These are phyloP conservation scores for Rhynchosporium agropyri DNA, from an alignment of 2,329 filamentous ascomycete species.

Conservation along the genomic window DNA sequence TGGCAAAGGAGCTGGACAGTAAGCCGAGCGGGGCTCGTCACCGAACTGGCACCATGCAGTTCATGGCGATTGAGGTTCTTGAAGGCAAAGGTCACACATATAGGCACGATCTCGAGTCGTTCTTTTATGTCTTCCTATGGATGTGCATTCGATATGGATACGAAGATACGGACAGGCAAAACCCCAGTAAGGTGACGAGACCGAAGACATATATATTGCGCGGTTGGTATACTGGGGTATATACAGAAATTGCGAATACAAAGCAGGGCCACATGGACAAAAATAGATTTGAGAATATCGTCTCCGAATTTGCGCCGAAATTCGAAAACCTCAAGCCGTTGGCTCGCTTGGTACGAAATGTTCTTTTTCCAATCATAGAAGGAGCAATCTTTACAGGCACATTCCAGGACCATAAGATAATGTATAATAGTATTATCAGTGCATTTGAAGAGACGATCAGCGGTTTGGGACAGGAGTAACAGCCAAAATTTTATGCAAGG, in stretches of 20 bases:
- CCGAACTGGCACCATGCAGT: slow-evolving; percentile 28
- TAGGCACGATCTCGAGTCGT: slow-evolving; percentile 42
- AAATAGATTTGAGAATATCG: slow-evolving; percentile 27
- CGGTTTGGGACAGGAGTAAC: slow-evolving; percentile 21
- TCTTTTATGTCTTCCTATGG: slow-evolving; percentile 43
- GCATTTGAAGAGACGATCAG: slow-evolving; percentile 25
- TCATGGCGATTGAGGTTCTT: slow-evolving; percentile 29
- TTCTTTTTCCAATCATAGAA: slow-evolving; percentile 39
- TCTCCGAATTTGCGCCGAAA: slow-evolving; percentile 26
- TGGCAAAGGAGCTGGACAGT: slow-evolving; percentile 29
- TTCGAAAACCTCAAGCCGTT: slow-evolving; percentile 24
- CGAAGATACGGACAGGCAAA: not conserved
- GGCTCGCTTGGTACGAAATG: slow-evolving; percentile 30
- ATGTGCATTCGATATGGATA: slow-evolving; percentile 34
- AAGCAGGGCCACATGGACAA: slow-evolving; percentile 22
- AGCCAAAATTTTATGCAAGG: slow-evolving; percentile 21
- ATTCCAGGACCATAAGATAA: slow-evolving; percentile 29
- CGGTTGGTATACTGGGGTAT: slow-evolving; percentile 39
- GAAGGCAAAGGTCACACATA: slow-evolving; percentile 32
- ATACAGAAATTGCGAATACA: slow-evolving; percentile 32
- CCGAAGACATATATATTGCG: slow-evolving; percentile 23
- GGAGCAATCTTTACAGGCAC: slow-evolving; percentile 32
- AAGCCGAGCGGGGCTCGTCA: slow-evolving; percentile 27
- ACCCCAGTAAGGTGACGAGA: not conserved
- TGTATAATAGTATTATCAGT: slow-evolving; percentile 32